Conservation (phyloP, 345 rosid species). For the Carallia brachiata region DNA sequence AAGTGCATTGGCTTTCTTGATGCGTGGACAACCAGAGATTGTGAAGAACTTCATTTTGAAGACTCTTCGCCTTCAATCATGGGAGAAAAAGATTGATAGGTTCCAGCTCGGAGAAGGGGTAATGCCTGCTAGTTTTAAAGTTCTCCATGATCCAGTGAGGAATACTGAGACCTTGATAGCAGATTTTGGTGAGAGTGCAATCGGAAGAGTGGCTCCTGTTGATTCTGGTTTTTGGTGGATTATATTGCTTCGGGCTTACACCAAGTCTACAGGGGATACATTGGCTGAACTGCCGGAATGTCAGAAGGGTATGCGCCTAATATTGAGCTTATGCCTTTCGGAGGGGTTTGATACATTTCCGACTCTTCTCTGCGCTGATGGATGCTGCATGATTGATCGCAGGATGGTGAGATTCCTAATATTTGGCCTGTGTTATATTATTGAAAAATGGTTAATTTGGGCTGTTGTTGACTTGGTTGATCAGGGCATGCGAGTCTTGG, state of each 20-base stretch:
- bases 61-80: constrained; percentile 92
- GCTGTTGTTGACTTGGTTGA: neutral
- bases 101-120: constrained; percentile 98
- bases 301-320: constrained; percentile 96
- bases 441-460: neutral
- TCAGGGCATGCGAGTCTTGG: too few species aligned
- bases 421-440: too few species aligned
- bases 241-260: constrained; percentile 83
- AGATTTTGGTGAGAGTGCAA: constrained; percentile 97
- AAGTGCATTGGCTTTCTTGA: constrained; percentile 83
- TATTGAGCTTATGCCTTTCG: constrained; percentile 78
- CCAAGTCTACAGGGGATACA: constrained; percentile 84
- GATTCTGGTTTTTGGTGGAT: constrained; percentile 99
- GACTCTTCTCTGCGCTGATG: constrained; percentile 94
- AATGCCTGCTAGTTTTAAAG: constrained; percentile 98
- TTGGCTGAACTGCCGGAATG: constrained; percentile 88
- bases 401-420: constrained; percentile 68
- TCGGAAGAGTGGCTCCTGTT: constrained; percentile 96
- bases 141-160: constrained; percentile 86
- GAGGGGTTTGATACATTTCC: constrained; percentile 98
- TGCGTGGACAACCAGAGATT: constrained; percentile 85
- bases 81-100: constrained; percentile 98
- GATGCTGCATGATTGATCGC: constrained; percentile 99
- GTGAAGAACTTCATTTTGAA: constrained; percentile 84
- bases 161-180: constrained; percentile 82